A percentile compares a stretch with the other conserved stretches of the same genome.
phyloP scores from a whole-genome alignment of 2,329 filamentous ascomycete species.

The Lasiodiplodia sp. region DNA sequence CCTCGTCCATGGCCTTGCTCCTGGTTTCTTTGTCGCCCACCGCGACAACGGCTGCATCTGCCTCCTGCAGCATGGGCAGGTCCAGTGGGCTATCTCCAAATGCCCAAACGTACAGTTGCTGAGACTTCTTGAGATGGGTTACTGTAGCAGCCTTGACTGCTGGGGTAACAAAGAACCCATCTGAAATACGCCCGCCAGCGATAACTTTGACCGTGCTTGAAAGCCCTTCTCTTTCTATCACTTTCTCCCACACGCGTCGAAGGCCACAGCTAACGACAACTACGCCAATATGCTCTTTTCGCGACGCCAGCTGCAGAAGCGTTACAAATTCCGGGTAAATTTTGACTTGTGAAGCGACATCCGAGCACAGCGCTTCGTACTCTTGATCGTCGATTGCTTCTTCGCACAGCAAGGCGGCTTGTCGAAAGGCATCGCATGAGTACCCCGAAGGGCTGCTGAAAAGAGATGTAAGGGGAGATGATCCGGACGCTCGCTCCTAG shows the following conservation, averaged over 20 bases:
- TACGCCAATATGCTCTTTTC: slow-evolving; percentile 50
- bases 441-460: slow-evolving; percentile 59
- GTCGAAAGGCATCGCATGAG: slow-evolving; percentile 62
- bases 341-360: slow-evolving; percentile 51
- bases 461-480: slow-evolving; percentile 50
- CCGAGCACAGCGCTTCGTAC: slow-evolving; percentile 56
- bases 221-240: slow-evolving; percentile 56
- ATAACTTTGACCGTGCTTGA: slow-evolving; percentile 57
- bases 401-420: slow-evolving; percentile 63
- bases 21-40: slow-evolving; percentile 57
- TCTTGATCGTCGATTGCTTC: slow-evolving; percentile 48
- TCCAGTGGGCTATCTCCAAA: slow-evolving; percentile 70
- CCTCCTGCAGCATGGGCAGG: slow-evolving; percentile 62
- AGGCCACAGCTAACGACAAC: slow-evolving; percentile 65
- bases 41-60: slow-evolving; percentile 64
- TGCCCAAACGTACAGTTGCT: slow-evolving; percentile 57
- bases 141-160: slow-evolving; percentile 60
- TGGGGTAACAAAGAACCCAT: slow-evolving; percentile 61
- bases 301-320: slow-evolving; percentile 49
- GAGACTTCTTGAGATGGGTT: slow-evolving; percentile 43
- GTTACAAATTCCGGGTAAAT: slow-evolving; percentile 59
- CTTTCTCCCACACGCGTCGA: slow-evolving; percentile 61
- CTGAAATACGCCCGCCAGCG: slow-evolving; percentile 57
- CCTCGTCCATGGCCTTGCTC: slow-evolving; percentile 48
- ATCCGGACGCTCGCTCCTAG: not conserved